Percentiles rank a stretch among this genome's conserved stretches.
Evolutionary conservation across 2,329 filamentous ascomycete species (phyloP).

Genomic region (Eutypella sp.): DNA sequence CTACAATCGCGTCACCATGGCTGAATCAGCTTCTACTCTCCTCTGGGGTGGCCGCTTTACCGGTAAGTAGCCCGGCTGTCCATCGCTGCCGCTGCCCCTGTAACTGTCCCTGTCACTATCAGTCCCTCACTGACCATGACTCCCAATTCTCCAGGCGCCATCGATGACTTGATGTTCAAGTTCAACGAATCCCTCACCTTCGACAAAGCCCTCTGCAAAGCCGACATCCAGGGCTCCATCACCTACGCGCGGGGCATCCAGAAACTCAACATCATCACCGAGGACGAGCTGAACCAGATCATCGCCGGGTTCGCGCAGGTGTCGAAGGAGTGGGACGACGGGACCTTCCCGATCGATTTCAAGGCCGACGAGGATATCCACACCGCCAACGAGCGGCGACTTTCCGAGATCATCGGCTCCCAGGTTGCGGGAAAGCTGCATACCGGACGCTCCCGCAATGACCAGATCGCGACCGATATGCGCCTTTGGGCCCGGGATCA

Average conservation of each 20-base stretch:
- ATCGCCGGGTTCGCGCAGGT: conserved; percentile 51
- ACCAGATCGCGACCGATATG: conserved; percentile 71
- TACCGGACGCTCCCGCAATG: conserved; percentile 65
- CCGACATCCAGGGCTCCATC: conserved; percentile 61
- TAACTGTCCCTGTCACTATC: no score
- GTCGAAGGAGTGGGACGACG: conserved; percentile 22
- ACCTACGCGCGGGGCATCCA: conserved; percentile 62
- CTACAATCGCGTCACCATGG: background rate
- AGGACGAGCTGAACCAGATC: conserved; percentile 57
- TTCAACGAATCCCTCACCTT: conserved; percentile 67
- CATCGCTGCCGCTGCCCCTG: no score
- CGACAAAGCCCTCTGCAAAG: conserved; percentile 59
- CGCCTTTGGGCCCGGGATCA: conserved; percentile 50
- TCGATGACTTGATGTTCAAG: conserved; percentile 15
- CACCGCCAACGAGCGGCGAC: conserved; percentile 50
- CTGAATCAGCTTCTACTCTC: background rate
- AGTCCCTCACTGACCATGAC: no score
- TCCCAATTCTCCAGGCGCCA: no score
- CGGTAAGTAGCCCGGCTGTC: no score
- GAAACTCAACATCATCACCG: conserved; percentile 56
- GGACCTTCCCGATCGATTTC: conserved; percentile 21
- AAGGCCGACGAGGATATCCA: conserved; percentile 41
- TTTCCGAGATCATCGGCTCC: conserved; percentile 66
- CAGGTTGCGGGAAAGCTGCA: conserved; percentile 68
- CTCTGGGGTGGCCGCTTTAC: background rate